Evolutionary conservation across 768 basidiomycete genomes (phyloP).

Genomic region (Trametes cinnabarina): DNA sequence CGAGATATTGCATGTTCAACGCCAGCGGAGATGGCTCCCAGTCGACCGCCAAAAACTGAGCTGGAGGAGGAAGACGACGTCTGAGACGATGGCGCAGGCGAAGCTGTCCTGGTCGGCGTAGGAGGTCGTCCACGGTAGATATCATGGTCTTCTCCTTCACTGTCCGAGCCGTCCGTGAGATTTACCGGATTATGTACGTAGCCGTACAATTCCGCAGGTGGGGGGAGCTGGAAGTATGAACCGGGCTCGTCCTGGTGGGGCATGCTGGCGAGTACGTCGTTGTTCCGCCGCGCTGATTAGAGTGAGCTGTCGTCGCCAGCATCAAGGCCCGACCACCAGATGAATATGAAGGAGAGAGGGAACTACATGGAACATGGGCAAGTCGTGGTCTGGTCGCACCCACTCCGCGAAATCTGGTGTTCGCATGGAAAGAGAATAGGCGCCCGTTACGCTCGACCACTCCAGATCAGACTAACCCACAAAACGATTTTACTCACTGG

Average conservation of each 20-base stretch:
- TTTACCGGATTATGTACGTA: constrained; percentile 8
- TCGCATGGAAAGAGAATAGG: neutral
- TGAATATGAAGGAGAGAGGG: neutral
- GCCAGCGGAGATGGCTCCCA: constrained; percentile 46
- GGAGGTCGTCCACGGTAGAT: constrained; percentile 60
- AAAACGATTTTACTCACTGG: too few relatives aligned
- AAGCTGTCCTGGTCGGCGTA: constrained; percentile 29
- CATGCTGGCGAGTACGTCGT: neutral
- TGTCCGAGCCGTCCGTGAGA: constrained; percentile 5
- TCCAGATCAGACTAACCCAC: too few relatives aligned
- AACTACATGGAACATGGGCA: constrained; percentile 19
- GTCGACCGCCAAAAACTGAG: constrained; percentile 32
- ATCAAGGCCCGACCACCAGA: constrained; percentile 8
- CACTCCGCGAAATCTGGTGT: constrained; percentile 4
- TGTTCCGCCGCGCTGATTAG: neutral
- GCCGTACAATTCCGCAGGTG: constrained; percentile 16
- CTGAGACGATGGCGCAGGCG: constrained; percentile 31
- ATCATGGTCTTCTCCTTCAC: constrained; percentile 40
- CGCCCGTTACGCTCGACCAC: neutral
- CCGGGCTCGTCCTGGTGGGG: constrained; percentile 7
- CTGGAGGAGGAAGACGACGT: constrained; percentile 41
- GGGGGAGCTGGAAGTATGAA: constrained; percentile 1
- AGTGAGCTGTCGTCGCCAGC: constrained; percentile 2
- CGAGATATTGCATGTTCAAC: constrained; percentile 69
- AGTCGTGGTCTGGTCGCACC: neutral